Base-by-base conservation (phyloP, 1,284 basidiomycete species). In the Pyrrhoderma lamaoense region DNA sequence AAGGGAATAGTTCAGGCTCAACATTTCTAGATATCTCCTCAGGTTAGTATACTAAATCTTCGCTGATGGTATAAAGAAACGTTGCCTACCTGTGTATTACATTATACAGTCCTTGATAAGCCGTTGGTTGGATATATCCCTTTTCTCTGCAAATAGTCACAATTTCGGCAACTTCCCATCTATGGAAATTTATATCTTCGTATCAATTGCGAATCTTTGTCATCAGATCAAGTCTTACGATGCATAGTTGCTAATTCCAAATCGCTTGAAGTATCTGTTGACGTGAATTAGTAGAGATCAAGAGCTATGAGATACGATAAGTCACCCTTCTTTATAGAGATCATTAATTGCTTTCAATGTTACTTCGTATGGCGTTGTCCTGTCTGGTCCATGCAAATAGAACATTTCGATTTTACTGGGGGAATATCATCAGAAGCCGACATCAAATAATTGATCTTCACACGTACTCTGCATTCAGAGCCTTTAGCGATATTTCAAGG, bases 161-260 rank as follows among this genome's bases (percentile, higher is more conserved):
- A 3, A 85, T 79, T 61, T 81, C 73, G 2, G 82, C 80, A 1
- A 87, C 82, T 60, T 85, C 80, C 72, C 75, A 71, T 1, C 68
- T 68, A 45, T 31, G 11, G 11, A 31, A 31, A 5, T 5, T 31
- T 37, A 19, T 9, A 25, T 27, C 39, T 16, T n/a, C 34, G 14
- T 18, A 37, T 27, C 35, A 19, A 18, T 40, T 3, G 21, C 13
- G 8, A 16, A n/a, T 19, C 37, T 13, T 14, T 8, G 11, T 13
- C 22, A n/a, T 43, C 13, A 21, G 14, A 25, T 11, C 11, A 4
- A 13, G 5, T 64, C 67, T 40, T 49, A 70, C 64, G 67, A 54
- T 59, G 61, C 66, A 60, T 71, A 79, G 64, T 80, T 80, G 58
- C 72, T 75, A 55, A 82, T 67, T 3, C 77, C 78, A 54, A 80